Base-by-base conservation (phyloP, 2,329 filamentous ascomycete species). In the Sordariomycetes sp. region DNA sequence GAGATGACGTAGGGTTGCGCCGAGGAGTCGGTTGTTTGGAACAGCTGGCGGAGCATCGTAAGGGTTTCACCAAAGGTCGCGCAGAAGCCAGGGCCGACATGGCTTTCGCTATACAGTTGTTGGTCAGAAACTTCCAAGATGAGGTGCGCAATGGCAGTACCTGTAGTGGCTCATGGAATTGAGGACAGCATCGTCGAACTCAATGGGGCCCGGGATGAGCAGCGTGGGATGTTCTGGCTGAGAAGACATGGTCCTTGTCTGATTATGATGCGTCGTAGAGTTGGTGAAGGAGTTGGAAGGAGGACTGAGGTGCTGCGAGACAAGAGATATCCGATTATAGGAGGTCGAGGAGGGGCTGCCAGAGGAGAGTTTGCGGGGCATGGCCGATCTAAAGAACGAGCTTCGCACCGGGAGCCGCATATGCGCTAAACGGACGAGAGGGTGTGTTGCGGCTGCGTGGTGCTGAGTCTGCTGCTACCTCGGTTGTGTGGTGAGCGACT, bases 121-220 rank as follows among this genome's bases (percentile, higher is more conserved):
- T 10, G 4, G 25, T 28, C 17, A 16, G 12, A n/a, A 23, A 16
- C 5, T 6, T 15, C 12, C 7, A 32, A 4, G 4, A 17, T n/a
- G 17, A 17, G 29, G 29, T 7, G 4, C 4, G 18, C 9, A 31
- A 19, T 18, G n/a, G 5, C 18, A 6, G 51, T 66, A 86, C 83
- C 84, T 90, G 66, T 82, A 94, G 64, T 94, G 87, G 68, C 83
- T 82, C 90, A 95, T 95, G 41, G 87, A 86, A 60, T 88, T 76
- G 34, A 95, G 77, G 40, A 96, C 90, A 31, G 80, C 87, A 90
- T 96, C 90, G 58, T 95, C 90, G 55, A 95, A 95, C 67, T 96
- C 90, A 59, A 96, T 94, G 53, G 92, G 92, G 43, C 92, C 92
- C 32, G 92, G 92, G 54, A 98, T 96, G 64, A 98, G 78, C 62